Percentiles rank a stretch among this genome's conserved stretches.
Evolutionary conservation across 2,329 filamentous ascomycete species (phyloP).

Genomic region (Raffaelea ambrosiae): DNA sequence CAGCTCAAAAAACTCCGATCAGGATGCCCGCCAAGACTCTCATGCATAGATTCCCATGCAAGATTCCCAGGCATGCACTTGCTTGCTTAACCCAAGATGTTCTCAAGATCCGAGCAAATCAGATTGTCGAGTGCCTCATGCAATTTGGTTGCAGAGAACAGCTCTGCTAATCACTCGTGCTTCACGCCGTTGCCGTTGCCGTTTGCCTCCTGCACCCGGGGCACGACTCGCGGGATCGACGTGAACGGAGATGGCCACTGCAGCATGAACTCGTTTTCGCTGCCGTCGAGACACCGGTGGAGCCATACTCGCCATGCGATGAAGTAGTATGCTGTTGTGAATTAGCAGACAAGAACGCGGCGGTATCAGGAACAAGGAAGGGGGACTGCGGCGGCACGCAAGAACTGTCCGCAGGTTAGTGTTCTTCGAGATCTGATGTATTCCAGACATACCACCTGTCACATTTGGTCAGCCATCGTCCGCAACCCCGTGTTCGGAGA

Average conservation of each 20-base stretch:
- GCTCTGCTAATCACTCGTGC: slow-evolving; percentile 5
- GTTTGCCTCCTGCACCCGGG: slow-evolving; percentile 12
- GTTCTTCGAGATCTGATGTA: neutral
- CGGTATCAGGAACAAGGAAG: too few species aligned
- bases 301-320: slow-evolving; percentile 80
- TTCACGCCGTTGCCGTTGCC: slow-evolving; percentile 17
- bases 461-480: neutral
- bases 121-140: too few species aligned
- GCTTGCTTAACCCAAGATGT: too few species aligned
- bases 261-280: slow-evolving; percentile 62
- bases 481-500: neutral
- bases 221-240: slow-evolving; percentile 39
- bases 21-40: too few species aligned
- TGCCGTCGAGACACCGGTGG: slow-evolving; percentile 64
- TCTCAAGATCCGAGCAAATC: too few species aligned
- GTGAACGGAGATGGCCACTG: slow-evolving; percentile 57
- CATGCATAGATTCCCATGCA: too few species aligned
- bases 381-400: too few species aligned
- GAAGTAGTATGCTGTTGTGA: slow-evolving; percentile 60
- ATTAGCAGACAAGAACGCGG: neutral
- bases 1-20: too few species aligned
- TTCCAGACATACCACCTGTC: slow-evolving; percentile 9
- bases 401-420: neutral
- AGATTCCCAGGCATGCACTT: too few species aligned
- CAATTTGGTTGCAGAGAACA: too few species aligned